A percentile compares a stretch with the other conserved stretches of the same genome.
Evolutionary conservation across 75 land plant genomes (phyloP).

Genomic region (Isoetes taiwanensis): DNA sequence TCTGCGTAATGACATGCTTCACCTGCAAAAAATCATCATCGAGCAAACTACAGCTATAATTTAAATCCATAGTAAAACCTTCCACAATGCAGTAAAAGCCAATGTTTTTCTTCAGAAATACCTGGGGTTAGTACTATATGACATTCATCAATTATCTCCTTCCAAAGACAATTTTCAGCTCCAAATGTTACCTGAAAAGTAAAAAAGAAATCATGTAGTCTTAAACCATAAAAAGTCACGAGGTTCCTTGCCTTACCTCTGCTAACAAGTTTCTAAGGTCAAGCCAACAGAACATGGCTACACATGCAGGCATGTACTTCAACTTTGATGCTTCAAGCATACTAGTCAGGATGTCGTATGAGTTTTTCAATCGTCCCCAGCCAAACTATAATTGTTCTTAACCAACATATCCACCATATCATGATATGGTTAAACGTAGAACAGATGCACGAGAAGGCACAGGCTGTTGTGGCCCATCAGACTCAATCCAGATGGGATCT

Average conservation of each 20-base stretch:
- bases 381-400: too few relatives aligned
- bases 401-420: too few relatives aligned
- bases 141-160: constrained; percentile 27
- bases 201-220: not conserved
- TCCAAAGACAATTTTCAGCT: constrained; percentile 29
- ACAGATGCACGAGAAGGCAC: too few relatives aligned
- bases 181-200: constrained; percentile 24
- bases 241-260: constrained; percentile 15
- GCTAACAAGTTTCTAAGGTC: constrained; percentile 21
- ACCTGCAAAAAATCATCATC: too few relatives aligned
- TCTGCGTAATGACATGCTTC: constrained; percentile 36
- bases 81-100: too few relatives aligned
- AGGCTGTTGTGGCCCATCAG: too few relatives aligned
- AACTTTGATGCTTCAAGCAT: constrained; percentile 16
- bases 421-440: too few relatives aligned
- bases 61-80: too few relatives aligned
- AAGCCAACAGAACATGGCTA: constrained; percentile 38
- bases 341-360: constrained; percentile 26
- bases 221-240: not conserved
- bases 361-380: constrained; percentile 37
- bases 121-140: constrained; percentile 32
- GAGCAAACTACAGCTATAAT: too few relatives aligned
- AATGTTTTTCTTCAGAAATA: too few relatives aligned
- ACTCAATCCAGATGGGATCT: too few relatives aligned
- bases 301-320: constrained; percentile 36